phyloP scores from a whole-genome alignment of 352 stramenopile species.

The Phytophthora tentaculata region DNA sequence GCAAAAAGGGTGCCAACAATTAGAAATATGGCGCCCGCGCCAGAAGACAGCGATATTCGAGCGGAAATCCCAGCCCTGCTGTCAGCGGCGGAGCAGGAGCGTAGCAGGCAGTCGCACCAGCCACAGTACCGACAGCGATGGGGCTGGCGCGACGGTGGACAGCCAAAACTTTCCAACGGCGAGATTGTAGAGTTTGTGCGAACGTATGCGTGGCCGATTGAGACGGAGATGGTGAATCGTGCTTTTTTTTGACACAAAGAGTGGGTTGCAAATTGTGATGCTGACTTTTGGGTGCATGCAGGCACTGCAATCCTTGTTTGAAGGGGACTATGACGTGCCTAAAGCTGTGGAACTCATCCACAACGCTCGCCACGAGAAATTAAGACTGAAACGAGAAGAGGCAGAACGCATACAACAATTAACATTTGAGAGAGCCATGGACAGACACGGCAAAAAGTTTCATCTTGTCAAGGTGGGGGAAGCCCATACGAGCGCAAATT shows the following conservation, averaged over 20 bases:
- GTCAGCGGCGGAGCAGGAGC: conserved; percentile 24
- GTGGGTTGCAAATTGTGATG: conserved; percentile 14
- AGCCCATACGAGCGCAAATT: no score
- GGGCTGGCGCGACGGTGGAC: conserved; percentile 40
- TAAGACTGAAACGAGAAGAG: conserved; percentile 37
- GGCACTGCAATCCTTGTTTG: conserved; percentile 63
- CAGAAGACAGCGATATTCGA: conserved; percentile 26
- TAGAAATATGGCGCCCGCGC: conserved; percentile 19
- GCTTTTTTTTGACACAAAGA: conserved; percentile 5
- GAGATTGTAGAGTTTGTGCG: conserved; percentile 63
- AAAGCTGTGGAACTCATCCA: conserved; percentile 50
- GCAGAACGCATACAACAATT: conserved; percentile 39
- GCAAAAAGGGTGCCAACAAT: conserved; percentile 18
- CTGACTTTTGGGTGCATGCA: conserved; percentile 18
- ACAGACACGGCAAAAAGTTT: conserved; percentile 68
- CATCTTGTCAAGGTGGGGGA: conserved; percentile 57
- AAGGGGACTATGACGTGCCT: conserved; percentile 50
- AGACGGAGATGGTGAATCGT: conserved; percentile 57
- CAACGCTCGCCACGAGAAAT: conserved; percentile 40
- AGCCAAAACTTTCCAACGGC: conserved; percentile 17
- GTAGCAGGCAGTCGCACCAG: conserved; percentile 3
- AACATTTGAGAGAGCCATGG: conserved; percentile 54
- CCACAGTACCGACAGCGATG: conserved; percentile 48
- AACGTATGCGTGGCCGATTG: conserved; percentile 53
- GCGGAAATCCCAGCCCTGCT: conserved; percentile 62